Conservation (phyloP, 495 filamentous ascomycete genomes). For the Cercophora newfieldiana region DNA sequence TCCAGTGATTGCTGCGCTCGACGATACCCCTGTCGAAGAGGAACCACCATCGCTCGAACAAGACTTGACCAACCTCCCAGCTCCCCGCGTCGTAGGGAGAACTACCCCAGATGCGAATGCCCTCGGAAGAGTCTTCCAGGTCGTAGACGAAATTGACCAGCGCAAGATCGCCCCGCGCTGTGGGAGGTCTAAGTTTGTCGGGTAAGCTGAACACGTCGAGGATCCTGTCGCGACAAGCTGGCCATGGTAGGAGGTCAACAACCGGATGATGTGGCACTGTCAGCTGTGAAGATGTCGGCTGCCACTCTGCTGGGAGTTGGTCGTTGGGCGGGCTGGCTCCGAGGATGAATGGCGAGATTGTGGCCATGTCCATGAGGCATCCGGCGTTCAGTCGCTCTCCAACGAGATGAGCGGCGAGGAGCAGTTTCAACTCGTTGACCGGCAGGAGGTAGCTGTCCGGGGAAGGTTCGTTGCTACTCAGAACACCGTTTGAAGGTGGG, state of each 20-base stretch:
- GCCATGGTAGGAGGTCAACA: conserved; percentile 53
- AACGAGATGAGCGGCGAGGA: conserved; percentile 29
- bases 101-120: conserved; percentile 38
- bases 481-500: not conserved
- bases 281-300: conserved; percentile 30
- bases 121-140: conserved; percentile 50
- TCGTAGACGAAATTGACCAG: conserved; percentile 46
- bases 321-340: conserved; percentile 16
- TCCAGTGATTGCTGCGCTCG: conserved; percentile 43
- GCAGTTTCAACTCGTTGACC: conserved; percentile 29
- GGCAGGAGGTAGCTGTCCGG: conserved; percentile 36
- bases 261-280: conserved; percentile 50
- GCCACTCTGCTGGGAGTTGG: conserved; percentile 27
- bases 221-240: conserved; percentile 44
- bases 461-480: conserved; percentile 4
- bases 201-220: conserved; percentile 46
- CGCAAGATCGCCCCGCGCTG: conserved; percentile 39
- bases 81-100: conserved; percentile 36
- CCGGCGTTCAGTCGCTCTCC: conserved; percentile 27
- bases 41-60: conserved; percentile 56
- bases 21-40: conserved; percentile 46
- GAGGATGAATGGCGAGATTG: conserved; percentile 23
- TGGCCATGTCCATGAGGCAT: conserved; percentile 22
- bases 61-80: conserved; percentile 51
- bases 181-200: conserved; percentile 5